Percentiles rank a stretch among this genome's conserved stretches.
phyloP scores from a whole-genome alignment of 495 filamentous ascomycete species.

The Aspergillus sparsus region DNA sequence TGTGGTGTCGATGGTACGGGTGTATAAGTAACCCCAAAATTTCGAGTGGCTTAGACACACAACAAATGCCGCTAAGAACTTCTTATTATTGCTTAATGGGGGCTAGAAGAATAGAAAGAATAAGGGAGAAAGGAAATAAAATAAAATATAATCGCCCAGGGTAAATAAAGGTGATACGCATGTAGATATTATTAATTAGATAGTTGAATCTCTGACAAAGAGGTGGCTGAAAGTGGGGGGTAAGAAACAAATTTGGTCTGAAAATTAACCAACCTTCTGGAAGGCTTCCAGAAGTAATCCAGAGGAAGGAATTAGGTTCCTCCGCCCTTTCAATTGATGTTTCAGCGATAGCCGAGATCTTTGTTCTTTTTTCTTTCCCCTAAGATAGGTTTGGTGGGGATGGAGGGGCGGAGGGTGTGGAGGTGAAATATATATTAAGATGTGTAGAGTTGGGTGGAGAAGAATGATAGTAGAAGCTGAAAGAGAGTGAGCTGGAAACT shows the following conservation, averaged over 20 bases:
- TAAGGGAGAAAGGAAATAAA: neutral
- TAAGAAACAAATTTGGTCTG: neutral
- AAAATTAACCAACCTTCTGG: constrained; percentile 7
- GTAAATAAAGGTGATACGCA: neutral
- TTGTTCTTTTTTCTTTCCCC: constrained; percentile 12
- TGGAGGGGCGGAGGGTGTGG: neutral
- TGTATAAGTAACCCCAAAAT: constrained; percentile 3
- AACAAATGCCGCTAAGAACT: neutral
- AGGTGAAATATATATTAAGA: neutral
- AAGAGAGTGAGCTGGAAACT: neutral
- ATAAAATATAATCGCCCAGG: neutral
- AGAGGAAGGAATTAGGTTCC: constrained; percentile 6
- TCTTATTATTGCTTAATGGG: neutral
- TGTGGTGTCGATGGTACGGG: neutral
- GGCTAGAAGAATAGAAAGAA: neutral
- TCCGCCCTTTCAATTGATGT: constrained; percentile 7
- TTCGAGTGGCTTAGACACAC: neutral
- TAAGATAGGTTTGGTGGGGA: neutral
- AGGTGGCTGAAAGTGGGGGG: neutral
- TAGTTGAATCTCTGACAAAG: too few relatives aligned
- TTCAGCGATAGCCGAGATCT: neutral
- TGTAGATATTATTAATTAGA: too few relatives aligned
- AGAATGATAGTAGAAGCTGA: neutral
- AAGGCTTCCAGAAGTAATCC: constrained; percentile 16
- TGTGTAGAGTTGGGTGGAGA: neutral